These are phyloP conservation scores for Ogataea degrootiae DNA, from an alignment of 805 yeast genomes.

Conservation along the genomic window DNA sequence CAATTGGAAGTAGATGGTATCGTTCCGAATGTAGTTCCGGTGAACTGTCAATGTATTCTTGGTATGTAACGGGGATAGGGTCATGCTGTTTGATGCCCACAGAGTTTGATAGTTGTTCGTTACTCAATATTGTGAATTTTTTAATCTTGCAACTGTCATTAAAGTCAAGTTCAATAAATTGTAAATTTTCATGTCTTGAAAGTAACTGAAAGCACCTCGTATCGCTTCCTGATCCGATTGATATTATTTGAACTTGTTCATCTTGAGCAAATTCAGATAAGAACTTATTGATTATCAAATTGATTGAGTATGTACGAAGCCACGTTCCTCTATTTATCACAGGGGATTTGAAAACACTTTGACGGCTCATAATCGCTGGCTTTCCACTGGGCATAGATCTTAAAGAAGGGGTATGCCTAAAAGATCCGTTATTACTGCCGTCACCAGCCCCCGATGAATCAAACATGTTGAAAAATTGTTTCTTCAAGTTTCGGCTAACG, in stretches of 20 bases:
- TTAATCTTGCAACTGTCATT: constrained; percentile 49
- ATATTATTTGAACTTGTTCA: constrained; percentile 46
- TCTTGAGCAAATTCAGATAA: constrained; percentile 22
- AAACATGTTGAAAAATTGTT: constrained; percentile 32
- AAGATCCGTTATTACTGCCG: not conserved
- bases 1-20: constrained; percentile 53
- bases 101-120: constrained; percentile 28
- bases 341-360: constrained; percentile 41
- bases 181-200: constrained; percentile 27
- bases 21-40: constrained; percentile 32
- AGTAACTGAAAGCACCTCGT: constrained; percentile 57
- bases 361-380: not conserved
- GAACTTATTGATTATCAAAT: constrained; percentile 40
- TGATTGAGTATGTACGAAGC: constrained; percentile 51
- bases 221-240: constrained; percentile 81
- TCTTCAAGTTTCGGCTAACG: constrained; percentile 33
- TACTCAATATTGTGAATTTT: constrained; percentile 39
- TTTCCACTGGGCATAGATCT: not conserved
- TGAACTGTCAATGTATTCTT: constrained; percentile 22
- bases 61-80: constrained; percentile 6
- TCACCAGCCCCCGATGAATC: constrained; percentile 4
- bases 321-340: constrained; percentile 70
- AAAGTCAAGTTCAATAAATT: constrained; percentile 63
- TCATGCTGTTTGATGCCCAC: constrained; percentile 5
- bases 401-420: not conserved